A percentile compares a stretch with the other conserved stretches of the same genome.
These are phyloP conservation scores for Davidsoniella australis DNA, from an alignment of 2,329 filamentous ascomycete species.

Conservation along the genomic window DNA sequence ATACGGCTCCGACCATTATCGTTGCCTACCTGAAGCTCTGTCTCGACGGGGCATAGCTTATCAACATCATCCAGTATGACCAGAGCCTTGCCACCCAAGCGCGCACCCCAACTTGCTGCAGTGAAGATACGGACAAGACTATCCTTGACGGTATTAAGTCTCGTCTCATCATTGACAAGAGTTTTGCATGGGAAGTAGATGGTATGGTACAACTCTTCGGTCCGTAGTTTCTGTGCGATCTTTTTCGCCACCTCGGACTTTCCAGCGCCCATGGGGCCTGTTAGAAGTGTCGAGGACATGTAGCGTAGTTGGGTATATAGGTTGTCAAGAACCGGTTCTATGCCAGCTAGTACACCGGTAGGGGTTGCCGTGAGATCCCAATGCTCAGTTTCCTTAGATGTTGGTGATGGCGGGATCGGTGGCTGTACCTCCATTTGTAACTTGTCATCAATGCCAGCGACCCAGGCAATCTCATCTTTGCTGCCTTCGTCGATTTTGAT, in stretches of 20 bases:
- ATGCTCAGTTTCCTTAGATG: conserved; percentile 26
- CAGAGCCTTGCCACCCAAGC: conserved; percentile 65
- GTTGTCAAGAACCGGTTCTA: conserved; percentile 58
- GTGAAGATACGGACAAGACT: conserved; percentile 72
- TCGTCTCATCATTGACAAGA: conserved; percentile 76
- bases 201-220: conserved; percentile 60
- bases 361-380: conserved; percentile 39
- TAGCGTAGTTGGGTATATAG: conserved; percentile 63
- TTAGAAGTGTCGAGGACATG: conserved; percentile 75
- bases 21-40: conserved; percentile 81
- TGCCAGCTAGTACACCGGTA: conserved; percentile 57
- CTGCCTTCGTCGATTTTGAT: conserved; percentile 49
- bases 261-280: conserved; percentile 75
- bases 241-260: conserved; percentile 70
- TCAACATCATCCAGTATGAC: conserved; percentile 89
- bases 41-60: conserved; percentile 81
- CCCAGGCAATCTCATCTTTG: conserved; percentile 46
- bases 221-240: conserved; percentile 55
- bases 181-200: conserved; percentile 77
- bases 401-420: conserved; percentile 49
- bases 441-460: conserved; percentile 60
- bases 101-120: conserved; percentile 76
- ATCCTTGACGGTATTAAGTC: conserved; percentile 81
- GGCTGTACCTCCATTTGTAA: conserved; percentile 59
- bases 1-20: conserved; percentile 88